phyloP scores from a whole-genome alignment of 2,329 filamentous ascomycete genomes.

The Nannizzia gypsea region DNA sequence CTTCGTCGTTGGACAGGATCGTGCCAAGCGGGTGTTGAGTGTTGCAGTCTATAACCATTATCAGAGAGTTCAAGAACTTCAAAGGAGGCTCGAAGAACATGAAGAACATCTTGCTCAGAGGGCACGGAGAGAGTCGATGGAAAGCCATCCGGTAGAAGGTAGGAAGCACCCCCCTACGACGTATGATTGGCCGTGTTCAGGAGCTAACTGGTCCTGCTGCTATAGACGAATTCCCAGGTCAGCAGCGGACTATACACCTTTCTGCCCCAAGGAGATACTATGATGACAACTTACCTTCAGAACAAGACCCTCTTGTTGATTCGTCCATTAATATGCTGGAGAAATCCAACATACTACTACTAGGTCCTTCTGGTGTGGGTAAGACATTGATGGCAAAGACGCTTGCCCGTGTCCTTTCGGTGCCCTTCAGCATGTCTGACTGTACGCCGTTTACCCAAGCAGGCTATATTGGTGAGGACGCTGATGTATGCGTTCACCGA shows the following conservation, averaged over 20 bases:
- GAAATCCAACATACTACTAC: slow-evolving; percentile 85
- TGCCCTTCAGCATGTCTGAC: slow-evolving; percentile 90
- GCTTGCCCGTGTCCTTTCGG: slow-evolving; percentile 79
- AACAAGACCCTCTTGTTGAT: slow-evolving; percentile 40
- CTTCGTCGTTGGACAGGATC: slow-evolving; percentile 91
- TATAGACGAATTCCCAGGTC: slow-evolving; percentile 51
- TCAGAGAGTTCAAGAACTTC: slow-evolving; percentile 65
- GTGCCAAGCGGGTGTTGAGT: slow-evolving; percentile 81
- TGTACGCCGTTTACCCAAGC: slow-evolving; percentile 94
- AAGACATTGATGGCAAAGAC: slow-evolving; percentile 93
- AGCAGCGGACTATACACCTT: slow-evolving; percentile 41
- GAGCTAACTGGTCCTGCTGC: background rate
- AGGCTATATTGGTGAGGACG: slow-evolving; percentile 94
- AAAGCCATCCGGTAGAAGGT: slow-evolving; percentile 71
- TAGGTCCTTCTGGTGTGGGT: slow-evolving; percentile 87
- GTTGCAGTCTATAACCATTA: slow-evolving; percentile 96
- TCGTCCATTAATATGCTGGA: slow-evolving; percentile 61
- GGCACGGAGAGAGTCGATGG: slow-evolving; percentile 55
- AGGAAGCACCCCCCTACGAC: background rate
- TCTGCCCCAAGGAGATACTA: slow-evolving; percentile 20
- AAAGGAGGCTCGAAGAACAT: slow-evolving; percentile 66
- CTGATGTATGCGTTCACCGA: slow-evolving; percentile 87
- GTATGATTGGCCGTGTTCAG: background rate
- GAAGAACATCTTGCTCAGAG: slow-evolving; percentile 61
- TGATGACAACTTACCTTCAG: slow-evolving; percentile 18